A percentile compares a stretch with the other conserved stretches of the same genome.
Evolutionary conservation across 352 stramenopile genomes (phyloP).

Genomic region (Phytophthora citricola): DNA sequence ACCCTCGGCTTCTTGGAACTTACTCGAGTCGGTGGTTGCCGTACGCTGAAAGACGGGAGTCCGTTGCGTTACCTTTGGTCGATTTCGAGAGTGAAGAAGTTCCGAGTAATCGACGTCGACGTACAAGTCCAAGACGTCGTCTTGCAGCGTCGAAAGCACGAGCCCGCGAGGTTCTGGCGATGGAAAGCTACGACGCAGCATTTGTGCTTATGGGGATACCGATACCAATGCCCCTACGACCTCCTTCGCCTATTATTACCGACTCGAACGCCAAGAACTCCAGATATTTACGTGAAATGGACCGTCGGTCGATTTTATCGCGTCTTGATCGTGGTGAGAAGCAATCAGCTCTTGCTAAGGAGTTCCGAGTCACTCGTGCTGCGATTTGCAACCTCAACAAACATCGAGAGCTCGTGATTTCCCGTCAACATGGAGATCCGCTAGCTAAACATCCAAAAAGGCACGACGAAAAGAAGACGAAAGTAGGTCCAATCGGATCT

Average conservation of each 20-base stretch:
- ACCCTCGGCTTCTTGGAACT: constrained; percentile 1
- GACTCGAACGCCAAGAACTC: constrained; percentile 38
- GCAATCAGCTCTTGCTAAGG: constrained; percentile 59
- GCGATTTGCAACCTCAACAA: constrained; percentile 72
- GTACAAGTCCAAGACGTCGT: constrained; percentile 28
- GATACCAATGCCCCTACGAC: background rate
- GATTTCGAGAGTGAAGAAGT: constrained; percentile 8
- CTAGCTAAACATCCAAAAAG: constrained; percentile 54
- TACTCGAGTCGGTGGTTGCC: constrained; percentile 22
- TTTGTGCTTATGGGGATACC: background rate
- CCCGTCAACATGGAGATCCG: constrained; percentile 49
- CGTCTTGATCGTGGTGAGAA: constrained; percentile 52
- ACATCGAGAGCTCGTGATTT: constrained; percentile 46
- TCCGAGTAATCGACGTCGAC: constrained; percentile 13
- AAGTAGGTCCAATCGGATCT: constrained; percentile 7
- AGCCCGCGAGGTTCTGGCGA: constrained; percentile 11
- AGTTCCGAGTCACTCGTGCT: constrained; percentile 62
- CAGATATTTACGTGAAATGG: constrained; percentile 55
- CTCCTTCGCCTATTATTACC: background rate
- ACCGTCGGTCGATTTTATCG: constrained; percentile 52
- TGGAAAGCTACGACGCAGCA: too few relatives aligned
- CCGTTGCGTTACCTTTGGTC: constrained; percentile 5
- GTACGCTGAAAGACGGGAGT: constrained; percentile 10
- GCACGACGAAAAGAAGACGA: constrained; percentile 7
- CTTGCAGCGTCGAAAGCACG: constrained; percentile 31